Evolutionary conservation across 371 early-diverging fungal species (phyloP).

Genomic region (Mortierella sp.): DNA sequence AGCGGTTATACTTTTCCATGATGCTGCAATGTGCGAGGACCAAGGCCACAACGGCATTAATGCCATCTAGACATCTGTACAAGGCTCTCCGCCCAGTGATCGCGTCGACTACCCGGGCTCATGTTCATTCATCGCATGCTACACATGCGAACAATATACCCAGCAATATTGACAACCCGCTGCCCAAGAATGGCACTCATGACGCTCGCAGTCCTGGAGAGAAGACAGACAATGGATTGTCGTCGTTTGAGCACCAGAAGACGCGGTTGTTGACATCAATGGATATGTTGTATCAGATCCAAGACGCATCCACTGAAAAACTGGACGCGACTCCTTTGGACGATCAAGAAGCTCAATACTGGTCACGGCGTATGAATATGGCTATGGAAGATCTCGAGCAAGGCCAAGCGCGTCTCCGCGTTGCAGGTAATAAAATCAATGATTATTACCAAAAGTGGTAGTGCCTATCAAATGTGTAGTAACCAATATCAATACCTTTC

Average conservation of each 20-base stretch:
- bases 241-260: constrained; percentile 39
- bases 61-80: neutral
- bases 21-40: constrained; percentile 33
- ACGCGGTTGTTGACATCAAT: constrained; percentile 37
- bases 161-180: constrained; percentile 31
- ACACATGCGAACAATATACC: constrained; percentile 27
- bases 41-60: constrained; percentile 9
- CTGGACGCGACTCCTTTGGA: constrained; percentile 30
- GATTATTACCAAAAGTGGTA: neutral
- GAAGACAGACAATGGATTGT: neutral
- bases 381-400: constrained; percentile 46
- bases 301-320: constrained; percentile 49
- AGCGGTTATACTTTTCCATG: constrained; percentile 5
- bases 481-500: neutral
- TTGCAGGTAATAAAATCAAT: constrained; percentile 25
- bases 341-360: constrained; percentile 53
- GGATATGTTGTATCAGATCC: constrained; percentile 53
- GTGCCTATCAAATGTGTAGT: neutral
- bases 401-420: constrained; percentile 36
- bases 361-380: constrained; percentile 43
- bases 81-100: constrained; percentile 27
- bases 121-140: constrained; percentile 19
- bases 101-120: constrained; percentile 14
- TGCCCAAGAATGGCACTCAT: constrained; percentile 10
- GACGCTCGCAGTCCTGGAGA: neutral